A percentile compares a stretch with the other conserved stretches of the same genome.
Conservation (phyloP, 164 flowering plant genomes). For the Nymphaea colorata region DNA sequence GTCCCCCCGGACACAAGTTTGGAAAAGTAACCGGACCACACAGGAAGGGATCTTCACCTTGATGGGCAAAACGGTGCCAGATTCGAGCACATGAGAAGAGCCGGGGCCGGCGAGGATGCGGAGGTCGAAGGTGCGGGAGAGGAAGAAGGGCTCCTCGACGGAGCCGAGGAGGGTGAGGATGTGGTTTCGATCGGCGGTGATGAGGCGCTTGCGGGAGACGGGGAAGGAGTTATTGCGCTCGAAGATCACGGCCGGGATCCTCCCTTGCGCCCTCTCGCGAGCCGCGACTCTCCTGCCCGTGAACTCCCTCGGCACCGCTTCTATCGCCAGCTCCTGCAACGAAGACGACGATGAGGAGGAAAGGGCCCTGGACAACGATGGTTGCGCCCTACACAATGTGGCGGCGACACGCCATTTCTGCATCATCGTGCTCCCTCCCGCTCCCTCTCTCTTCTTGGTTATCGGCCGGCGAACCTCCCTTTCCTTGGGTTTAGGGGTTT, state of each 20-base stretch:
- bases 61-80: constrained; percentile 71
- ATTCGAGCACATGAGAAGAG: constrained; percentile 52
- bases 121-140: constrained; percentile 69
- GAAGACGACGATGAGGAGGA: constrained; percentile 9
- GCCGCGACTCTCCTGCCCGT: constrained; percentile 40
- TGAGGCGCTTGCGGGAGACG: constrained; percentile 38
- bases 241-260: constrained; percentile 82
- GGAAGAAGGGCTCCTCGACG: constrained; percentile 46
- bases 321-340: constrained; percentile 43
- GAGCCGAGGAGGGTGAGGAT: constrained; percentile 49
- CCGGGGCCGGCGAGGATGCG: constrained; percentile 90
- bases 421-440: constrained; percentile 1
- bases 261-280: constrained; percentile 61
- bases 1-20: too few relatives aligned
- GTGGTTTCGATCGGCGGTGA: constrained; percentile 73
- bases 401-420: constrained; percentile 7
- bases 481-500: too few relatives aligned
- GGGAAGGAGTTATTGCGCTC: constrained; percentile 8
- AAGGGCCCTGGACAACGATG: not conserved
- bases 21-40: too few relatives aligned
- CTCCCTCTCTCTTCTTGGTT: too few relatives aligned
- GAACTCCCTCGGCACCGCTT: constrained; percentile 64
- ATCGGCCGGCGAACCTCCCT: too few relatives aligned
- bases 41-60: constrained; percentile 26
- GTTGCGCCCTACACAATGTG: not conserved